Conservation (phyloP, 208 protist genomes). For the Leishmania gerbilli region DNA sequence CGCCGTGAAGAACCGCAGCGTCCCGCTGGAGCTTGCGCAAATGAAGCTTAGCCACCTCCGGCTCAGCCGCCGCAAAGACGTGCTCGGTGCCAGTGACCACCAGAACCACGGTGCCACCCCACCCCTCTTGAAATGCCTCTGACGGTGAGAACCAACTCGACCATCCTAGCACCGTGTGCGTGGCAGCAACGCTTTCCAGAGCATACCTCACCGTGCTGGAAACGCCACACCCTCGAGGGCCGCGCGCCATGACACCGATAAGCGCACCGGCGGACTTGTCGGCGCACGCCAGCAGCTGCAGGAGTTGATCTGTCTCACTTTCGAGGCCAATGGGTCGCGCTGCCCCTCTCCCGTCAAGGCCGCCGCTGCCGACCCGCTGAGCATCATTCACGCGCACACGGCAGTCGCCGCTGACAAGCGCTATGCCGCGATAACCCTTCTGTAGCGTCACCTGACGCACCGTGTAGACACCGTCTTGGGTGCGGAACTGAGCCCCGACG, state of each 20-base stretch:
- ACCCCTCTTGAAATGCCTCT: slow-evolving; percentile 8
- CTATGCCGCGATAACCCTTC: slow-evolving; percentile 56
- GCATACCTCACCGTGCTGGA: slow-evolving; percentile 36
- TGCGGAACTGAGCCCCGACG: slow-evolving; percentile 41
- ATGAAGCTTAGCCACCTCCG: slow-evolving; percentile 37
- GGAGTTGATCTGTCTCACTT: slow-evolving; percentile 29
- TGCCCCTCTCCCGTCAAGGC: neutral
- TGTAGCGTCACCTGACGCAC: slow-evolving; percentile 46
- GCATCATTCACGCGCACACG: slow-evolving; percentile 62
- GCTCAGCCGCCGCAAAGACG: slow-evolving; percentile 50
- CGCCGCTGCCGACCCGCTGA: neutral
- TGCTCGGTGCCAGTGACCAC: slow-evolving; percentile 38
- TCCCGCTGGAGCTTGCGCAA: slow-evolving; percentile 36
- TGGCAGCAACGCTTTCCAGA: slow-evolving; percentile 8
- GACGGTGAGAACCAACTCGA: slow-evolving; percentile 26
- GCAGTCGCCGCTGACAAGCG: slow-evolving; percentile 47
- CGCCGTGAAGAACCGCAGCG: slow-evolving; percentile 25
- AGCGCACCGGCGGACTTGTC: slow-evolving; percentile 23
- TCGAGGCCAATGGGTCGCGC: slow-evolving; percentile 44
- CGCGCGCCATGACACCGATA: slow-evolving; percentile 49
- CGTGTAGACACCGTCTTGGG: slow-evolving; percentile 45
- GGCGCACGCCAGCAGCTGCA: slow-evolving; percentile 29
- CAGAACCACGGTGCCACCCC: slow-evolving; percentile 33
- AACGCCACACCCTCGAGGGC: slow-evolving; percentile 61
- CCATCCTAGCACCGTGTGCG: slow-evolving; percentile 43